These are phyloP conservation scores for Eragrostis tef DNA, from an alignment of 202 grass and related monocot genomes.

Conservation along the genomic window DNA sequence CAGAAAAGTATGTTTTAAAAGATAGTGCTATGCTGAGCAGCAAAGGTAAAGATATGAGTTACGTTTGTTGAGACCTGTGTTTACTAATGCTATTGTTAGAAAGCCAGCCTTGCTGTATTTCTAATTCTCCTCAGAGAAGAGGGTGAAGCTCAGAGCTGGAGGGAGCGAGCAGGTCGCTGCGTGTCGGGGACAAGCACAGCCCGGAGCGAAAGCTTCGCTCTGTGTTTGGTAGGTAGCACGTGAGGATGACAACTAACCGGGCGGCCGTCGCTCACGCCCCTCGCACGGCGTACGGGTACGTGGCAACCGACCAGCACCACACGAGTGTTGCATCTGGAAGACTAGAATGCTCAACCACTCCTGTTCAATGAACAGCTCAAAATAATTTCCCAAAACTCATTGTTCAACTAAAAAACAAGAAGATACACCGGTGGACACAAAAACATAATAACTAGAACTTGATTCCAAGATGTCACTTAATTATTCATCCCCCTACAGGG, in stretches of 20 bases:
- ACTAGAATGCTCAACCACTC: not conserved
- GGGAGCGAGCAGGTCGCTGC: not conserved
- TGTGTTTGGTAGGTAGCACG: not conserved
- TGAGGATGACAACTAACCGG: slow-evolving; percentile 6
- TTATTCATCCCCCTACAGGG: not conserved
- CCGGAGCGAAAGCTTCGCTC: not conserved
- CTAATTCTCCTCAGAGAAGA: no score
- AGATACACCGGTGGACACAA: not conserved
- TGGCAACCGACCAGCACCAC: not conserved
- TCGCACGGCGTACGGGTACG: not conserved
- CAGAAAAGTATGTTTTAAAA: no score
- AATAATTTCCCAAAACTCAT: not conserved
- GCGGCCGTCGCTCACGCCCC: not conserved
- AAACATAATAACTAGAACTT: not conserved
- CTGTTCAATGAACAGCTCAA: not conserved
- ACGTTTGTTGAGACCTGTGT: no score
- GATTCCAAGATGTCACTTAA: not conserved
- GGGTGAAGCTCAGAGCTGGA: not conserved
- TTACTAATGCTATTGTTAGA: no score
- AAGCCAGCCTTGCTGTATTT: no score
- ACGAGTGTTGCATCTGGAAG: not conserved
- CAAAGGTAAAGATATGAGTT: no score
- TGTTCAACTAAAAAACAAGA: not conserved
- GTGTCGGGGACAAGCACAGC: not conserved
- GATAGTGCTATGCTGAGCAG: no score